A percentile compares a stretch with the other conserved stretches of the same genome.
phyloP scores from a whole-genome alignment of 345 rosid species.

The Crucihimalaya himalaica region DNA sequence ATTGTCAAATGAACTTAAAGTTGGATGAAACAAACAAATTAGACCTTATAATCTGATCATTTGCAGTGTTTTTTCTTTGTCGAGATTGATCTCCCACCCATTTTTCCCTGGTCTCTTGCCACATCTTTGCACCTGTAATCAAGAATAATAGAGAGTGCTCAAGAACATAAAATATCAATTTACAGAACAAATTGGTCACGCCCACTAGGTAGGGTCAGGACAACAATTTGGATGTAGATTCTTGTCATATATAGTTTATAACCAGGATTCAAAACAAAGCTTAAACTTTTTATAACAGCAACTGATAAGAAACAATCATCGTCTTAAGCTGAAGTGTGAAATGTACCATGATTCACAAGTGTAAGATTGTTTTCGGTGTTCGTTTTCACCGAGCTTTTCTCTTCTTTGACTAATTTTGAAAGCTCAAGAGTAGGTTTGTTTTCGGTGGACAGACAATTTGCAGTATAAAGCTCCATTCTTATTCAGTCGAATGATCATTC shows the following conservation, averaged over 20 bases:
- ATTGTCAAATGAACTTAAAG: constrained; percentile 1
- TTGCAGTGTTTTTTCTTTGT: constrained; percentile 43
- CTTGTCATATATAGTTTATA: neutral
- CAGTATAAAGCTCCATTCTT: constrained; percentile 38
- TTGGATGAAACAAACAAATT: neutral
- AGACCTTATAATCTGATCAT: constrained; percentile 82
- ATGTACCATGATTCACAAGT: constrained; percentile 39
- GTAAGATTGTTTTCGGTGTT: constrained; percentile 26
- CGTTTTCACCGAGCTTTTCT: constrained; percentile 23
- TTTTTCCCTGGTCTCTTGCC: constrained; percentile 77
- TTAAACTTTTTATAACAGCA: neutral
- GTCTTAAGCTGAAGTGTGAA: constrained; percentile 6
- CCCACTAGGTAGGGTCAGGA: too few relatives aligned
- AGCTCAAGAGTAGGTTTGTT: constrained; percentile 36
- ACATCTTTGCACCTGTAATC: constrained; percentile 59
- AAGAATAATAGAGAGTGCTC: constrained; percentile 30
- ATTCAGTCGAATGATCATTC: constrained; percentile 39
- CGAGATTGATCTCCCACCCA: constrained; percentile 74
- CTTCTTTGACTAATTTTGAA: constrained; percentile 36
- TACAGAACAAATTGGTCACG: neutral
- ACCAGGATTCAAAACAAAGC: neutral
- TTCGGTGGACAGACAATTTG: constrained; percentile 34
- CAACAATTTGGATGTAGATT: too few relatives aligned
- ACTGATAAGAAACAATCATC: neutral
- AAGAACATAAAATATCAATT: constrained; percentile 7